Evolutionary conservation across 2,329 filamentous ascomycete genomes (phyloP).

Genomic region (Chrysosporium queenslandicum): DNA sequence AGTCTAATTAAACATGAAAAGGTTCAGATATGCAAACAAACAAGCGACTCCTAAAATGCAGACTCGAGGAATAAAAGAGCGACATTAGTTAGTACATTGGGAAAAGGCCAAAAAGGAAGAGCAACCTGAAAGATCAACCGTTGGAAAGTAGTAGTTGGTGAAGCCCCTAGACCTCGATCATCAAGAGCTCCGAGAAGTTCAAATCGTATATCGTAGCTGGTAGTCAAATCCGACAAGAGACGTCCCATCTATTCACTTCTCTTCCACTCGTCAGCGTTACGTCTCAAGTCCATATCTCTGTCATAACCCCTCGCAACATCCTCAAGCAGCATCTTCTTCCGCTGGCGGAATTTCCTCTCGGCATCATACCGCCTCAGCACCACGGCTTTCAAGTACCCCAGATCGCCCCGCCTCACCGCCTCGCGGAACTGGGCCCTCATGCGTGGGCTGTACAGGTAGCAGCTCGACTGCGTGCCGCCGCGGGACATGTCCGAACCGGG

Average conservation of each 20-base stretch:
- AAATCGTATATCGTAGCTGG: no score
- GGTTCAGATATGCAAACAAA: background rate
- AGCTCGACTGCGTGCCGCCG: constrained; percentile 42
- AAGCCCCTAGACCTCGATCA: background rate
- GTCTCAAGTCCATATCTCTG: constrained; percentile 38
- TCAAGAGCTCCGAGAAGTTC: background rate
- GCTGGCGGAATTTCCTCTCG: constrained; percentile 50
- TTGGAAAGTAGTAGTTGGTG: background rate
- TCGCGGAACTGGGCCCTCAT: constrained; percentile 66
- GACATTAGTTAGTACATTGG: background rate
- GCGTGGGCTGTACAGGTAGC: constrained; percentile 68
- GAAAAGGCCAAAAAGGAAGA: background rate
- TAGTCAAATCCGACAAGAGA: background rate
- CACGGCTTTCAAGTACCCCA: constrained; percentile 52
- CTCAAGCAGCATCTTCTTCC: constrained; percentile 44
- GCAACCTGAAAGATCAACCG: constrained; percentile 1
- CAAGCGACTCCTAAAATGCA: background rate
- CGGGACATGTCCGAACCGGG: constrained; percentile 50
- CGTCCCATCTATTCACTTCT: constrained; percentile 42
- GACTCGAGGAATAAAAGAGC: background rate
- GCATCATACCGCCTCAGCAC: constrained; percentile 50
- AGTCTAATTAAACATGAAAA: background rate
- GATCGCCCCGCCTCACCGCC: constrained; percentile 57
- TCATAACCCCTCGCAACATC: constrained; percentile 53
- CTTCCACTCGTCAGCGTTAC: constrained; percentile 44